Conservation (phyloP, 306 rosid genomes). For the Dryas alaskensis region DNA sequence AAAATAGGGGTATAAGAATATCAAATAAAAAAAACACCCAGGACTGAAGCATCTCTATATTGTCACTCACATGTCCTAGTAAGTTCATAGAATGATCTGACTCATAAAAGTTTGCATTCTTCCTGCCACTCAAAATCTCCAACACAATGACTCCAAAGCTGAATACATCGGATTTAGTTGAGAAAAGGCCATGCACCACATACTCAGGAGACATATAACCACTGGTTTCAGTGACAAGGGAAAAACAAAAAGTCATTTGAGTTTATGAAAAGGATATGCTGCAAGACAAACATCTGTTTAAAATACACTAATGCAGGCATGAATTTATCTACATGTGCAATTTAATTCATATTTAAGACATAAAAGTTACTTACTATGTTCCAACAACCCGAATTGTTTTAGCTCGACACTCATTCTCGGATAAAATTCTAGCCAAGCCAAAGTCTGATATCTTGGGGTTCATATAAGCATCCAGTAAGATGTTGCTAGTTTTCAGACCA, state of each 20-base stretch:
- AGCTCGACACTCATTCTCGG: constrained; percentile 1
- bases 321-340: background rate
- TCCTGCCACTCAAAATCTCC: constrained; percentile 17
- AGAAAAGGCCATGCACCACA: constrained; percentile 9
- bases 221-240: background rate
- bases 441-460: constrained; percentile 31
- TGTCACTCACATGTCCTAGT: constrained; percentile 21
- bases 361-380: constrained; percentile 12
- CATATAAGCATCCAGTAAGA: constrained; percentile 20
- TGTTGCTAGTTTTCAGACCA: constrained; percentile 22
- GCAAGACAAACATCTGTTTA: background rate
- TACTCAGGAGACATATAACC: constrained; percentile 30
- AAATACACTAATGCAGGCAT: background rate
- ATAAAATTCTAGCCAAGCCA: constrained; percentile 21
- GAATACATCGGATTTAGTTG: constrained; percentile 17
- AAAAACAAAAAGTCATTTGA: background rate
- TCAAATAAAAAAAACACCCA: background rate
- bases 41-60: background rate
- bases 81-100: constrained; percentile 18
- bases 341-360: background rate
- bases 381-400: constrained; percentile 24
- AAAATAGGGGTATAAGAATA: background rate
- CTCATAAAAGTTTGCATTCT: constrained; percentile 14
- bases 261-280: background rate
- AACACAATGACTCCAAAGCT: constrained; percentile 24